These are phyloP conservation scores for Heterobasidion parviporum DNA, from an alignment of 1,284 basidiomycete species.

Conservation along the genomic window DNA sequence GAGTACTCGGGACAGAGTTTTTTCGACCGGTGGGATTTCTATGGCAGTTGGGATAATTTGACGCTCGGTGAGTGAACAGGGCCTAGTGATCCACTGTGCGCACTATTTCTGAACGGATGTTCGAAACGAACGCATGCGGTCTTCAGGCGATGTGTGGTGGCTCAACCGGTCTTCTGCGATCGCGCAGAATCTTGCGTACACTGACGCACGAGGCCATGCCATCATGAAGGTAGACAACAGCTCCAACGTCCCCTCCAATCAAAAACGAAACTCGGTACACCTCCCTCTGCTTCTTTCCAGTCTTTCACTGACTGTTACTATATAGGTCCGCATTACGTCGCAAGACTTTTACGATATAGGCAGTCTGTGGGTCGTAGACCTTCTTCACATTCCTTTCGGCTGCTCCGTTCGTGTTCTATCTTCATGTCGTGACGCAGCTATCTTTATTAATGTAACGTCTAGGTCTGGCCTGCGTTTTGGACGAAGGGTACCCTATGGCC, in stretches of 20 bases:
- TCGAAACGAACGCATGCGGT: too few species aligned
- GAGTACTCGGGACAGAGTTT: slow-evolving; percentile 46
- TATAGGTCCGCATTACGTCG: slow-evolving; percentile 44
- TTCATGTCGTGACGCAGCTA: neutral
- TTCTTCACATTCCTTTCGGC: slow-evolving; percentile 42
- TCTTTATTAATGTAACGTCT: neutral
- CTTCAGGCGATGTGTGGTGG: slow-evolving; percentile 44
- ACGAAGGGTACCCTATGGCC: slow-evolving; percentile 31
- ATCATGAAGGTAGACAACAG: slow-evolving; percentile 55
- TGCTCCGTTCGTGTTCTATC: slow-evolving; percentile 42
- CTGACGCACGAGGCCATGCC: slow-evolving; percentile 41
- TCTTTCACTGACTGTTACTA: neutral
- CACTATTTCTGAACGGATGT: neutral
- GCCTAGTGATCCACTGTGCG: too few species aligned
- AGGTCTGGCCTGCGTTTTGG: slow-evolving; percentile 33
- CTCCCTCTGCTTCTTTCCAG: neutral
- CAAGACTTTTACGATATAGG: slow-evolving; percentile 41
- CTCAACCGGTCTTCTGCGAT: slow-evolving; percentile 34
- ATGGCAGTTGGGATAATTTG: slow-evolving; percentile 49
- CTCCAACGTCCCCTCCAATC: slow-evolving; percentile 33
- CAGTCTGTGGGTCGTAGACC: slow-evolving; percentile 39
- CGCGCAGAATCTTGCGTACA: slow-evolving; percentile 38
- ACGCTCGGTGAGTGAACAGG: slow-evolving; percentile 41
- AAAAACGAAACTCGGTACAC: slow-evolving; percentile 51
- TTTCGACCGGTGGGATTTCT: slow-evolving; percentile 56